Evolutionary conservation across 441 rosid species (phyloP).

Genomic region (Capsella rubella): DNA sequence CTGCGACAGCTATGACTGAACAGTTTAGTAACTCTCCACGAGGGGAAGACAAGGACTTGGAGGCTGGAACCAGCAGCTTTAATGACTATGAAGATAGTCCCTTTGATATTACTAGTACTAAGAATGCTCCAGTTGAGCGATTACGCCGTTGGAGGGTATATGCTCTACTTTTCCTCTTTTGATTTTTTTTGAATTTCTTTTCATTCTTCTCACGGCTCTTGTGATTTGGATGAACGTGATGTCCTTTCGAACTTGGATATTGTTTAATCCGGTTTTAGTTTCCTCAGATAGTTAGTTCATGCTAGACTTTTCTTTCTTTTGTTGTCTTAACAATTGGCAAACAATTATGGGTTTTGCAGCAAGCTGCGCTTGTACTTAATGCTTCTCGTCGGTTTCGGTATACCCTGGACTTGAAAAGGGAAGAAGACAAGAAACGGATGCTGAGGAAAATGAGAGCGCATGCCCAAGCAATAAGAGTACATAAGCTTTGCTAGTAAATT

Average conservation of each 20-base stretch:
- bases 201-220: background rate
- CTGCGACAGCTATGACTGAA: constrained; percentile 71
- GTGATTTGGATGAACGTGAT: background rate
- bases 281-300: background rate
- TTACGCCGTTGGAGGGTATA: constrained; percentile 78
- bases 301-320: background rate
- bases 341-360: constrained; percentile 53
- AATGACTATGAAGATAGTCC: constrained; percentile 49
- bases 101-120: constrained; percentile 58
- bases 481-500: constrained; percentile 10
- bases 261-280: background rate
- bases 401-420: constrained; percentile 89
- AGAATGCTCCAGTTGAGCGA: constrained; percentile 57
- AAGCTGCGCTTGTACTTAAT: constrained; percentile 97
- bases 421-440: constrained; percentile 73
- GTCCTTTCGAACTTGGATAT: background rate
- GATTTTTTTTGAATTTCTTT: background rate
- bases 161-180: constrained; percentile 11
- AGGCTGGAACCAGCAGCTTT: constrained; percentile 51
- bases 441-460: constrained; percentile 86
- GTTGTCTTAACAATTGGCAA: constrained; percentile 6
- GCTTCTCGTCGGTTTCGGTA: constrained; percentile 96
- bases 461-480: constrained; percentile 85
- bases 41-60: constrained; percentile 53
- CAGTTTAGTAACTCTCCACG: constrained; percentile 55